Evolutionary conservation across 306 rosid species (phyloP), one percentile per base, ranked within the genome.

Genomic region (Styphnolobium japonicum): DNA sequence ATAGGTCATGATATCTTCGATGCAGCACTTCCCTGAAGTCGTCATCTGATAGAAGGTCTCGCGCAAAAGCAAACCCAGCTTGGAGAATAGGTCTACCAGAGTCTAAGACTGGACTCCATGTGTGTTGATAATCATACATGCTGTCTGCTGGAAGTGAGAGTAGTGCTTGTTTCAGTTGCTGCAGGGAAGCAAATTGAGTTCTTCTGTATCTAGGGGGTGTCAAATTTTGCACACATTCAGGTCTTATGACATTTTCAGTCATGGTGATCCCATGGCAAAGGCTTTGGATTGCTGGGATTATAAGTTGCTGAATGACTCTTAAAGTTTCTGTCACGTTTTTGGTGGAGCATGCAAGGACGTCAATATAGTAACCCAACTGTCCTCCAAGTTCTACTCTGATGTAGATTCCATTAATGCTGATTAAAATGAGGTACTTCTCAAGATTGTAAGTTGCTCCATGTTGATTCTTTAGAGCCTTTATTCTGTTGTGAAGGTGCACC

Each of bases 71-170:
- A 79, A 95, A 95, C 31, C 98, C 91, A 14, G 82, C 89, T 67
- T 80, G 71, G 15, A 95, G 88, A 79, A 93, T 57, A 37, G 86
- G 79, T 31, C 87, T 86, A 0, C 97, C 92, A 0, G 90, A 84
- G 58, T 95, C 99, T 7, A 70, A 67, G 33, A 93, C 93, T 3
- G 85, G 78, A 62, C 84, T 84, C 99, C 97, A 95, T 12, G 97
- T 95, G 88, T 91, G 98, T 82, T 95, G 98, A 89, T 95, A 93
- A 74, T 93, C 99, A 80, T 91, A 95, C 98, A 95, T 95, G 78
- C 92, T 76, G 14, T 95, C 99, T 31, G 97, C 99, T 22, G 97
- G 93, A 80, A 93, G 92, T 11, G 98, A 91, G 39, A 91, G 93
- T 12, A 95, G 71, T 16, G 99, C 98, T 36, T 81, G 87, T 87